Base-by-base conservation (phyloP, 1,284 basidiomycete genomes). In the Marasmius oreades region DNA sequence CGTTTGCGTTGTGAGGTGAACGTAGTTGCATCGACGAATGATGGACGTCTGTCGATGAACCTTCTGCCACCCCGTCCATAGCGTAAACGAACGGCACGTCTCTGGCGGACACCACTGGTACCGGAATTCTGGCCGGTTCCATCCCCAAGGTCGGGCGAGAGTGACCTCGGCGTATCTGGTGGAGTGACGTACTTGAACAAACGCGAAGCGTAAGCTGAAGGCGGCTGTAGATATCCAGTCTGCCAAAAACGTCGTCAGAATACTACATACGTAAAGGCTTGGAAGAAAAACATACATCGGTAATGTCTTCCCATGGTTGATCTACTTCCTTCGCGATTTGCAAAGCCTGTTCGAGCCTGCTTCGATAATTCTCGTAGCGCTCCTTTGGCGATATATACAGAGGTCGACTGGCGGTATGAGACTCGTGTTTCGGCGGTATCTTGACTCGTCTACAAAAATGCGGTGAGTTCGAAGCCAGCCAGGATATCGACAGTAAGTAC, bases 251-350 rank as follows among this genome's bases (percentile, higher is more conserved):
- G 61, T 46, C 56, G 54, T 55, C 12, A 14, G 50, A 5, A 42
- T 6, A 16, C 53, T 18, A 56, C 48, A 6, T n/a, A 28, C 28
- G 10, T 31, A 10, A n/a, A 3, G 2, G 33, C 39, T 22, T 14
- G 10, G 20, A 11, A 42, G 26, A 20, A 16, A 16, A 16, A 72
- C 80, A 69, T 64, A 90, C 86, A 71, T 95, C 92, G 60, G 91
- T 81, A 53, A 80, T 78, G 66, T 96, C 93, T 64, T 95, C 93
- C 88, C 93, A 95, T 45, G 85, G 80, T 53, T 86, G 79, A 65
- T 95, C 91, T 55, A 80, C 76, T 61, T 90, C 91, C 67, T 87
- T 90, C 67, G 85, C 84, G 47, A 77, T 76, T 5, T 76, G 73
- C 59, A 94, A 68, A 52, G 85, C 80, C n/a, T 80, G 75, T 60